Base-by-base conservation (phyloP, 139 green algal genomes). In the Spirogloea muscicola region DNA sequence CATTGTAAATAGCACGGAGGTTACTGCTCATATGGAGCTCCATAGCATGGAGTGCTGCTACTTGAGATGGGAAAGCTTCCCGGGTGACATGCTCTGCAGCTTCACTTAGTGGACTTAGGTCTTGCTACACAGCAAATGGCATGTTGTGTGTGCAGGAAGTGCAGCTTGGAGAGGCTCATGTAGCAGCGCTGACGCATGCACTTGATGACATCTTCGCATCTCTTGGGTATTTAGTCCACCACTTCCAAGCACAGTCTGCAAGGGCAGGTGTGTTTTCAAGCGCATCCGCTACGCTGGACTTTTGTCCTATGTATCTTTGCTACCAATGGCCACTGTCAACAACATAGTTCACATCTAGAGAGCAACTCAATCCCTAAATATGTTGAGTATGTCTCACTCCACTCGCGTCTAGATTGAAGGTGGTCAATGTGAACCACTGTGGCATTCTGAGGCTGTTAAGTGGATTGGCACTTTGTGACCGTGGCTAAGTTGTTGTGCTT, bases 141-240 rank as follows among this genome's bases (percentile, higher is more conserved):
- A 51, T 25, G 43, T 10, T 25, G 51, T 37, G 9, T n/a, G n/a
- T n/a, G n/a, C n/a, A n/a, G n/a, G n/a, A n/a, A n/a, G n/a, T n/a
- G n/a, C n/a, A n/a, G n/a, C n/a, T n/a, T n/a, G n/a, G n/a, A n/a
- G n/a, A n/a, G 51, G 51, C 6, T 13, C 43, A 51, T 10, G 43
- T 51, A 13, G 59, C 59, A 5, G 29, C n/a, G 13, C 42, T 68
- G 27, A 38, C 6, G 13, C 59, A 68, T 6, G 59, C n/a, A 34
- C 43, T 68, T 33, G 59, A 68, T 65, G 73, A 81, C 34, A 40
- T 88, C 0, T 84, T 89, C 41, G 62, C 57, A 0, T 87, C 60
- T 3, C 74, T 81, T 27, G 85, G 79, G 0, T 83, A 76, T 51
- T 27, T 86, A 4, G 16, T 82, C 7, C 25, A 43, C 0, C 68